Base-by-base conservation (phyloP, 352 stramenopile genomes). In the Peronospora destructor region DNA sequence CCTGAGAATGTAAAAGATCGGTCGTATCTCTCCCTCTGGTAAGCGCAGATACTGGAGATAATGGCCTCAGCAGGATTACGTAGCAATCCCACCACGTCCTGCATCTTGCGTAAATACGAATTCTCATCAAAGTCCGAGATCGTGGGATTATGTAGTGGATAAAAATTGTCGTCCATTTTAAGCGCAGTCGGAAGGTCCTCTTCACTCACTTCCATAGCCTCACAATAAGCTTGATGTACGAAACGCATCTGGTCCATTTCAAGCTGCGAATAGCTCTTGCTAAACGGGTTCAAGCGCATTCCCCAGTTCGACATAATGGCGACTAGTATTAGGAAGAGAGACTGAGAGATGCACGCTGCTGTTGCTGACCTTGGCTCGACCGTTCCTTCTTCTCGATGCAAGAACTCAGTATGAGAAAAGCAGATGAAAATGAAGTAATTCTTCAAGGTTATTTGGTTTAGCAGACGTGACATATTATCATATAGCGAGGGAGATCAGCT, bases 31-130 rank as follows among this genome's bases (percentile, higher is more conserved):
- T 91, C 81, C 19, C 71, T 61, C 53, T 92, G 81, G 49, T 92
- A 92, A 1, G 81, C 81, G 50, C 81, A 92, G 45, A 90, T 92
- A 19, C 72, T 84, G 10, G 78, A 89, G 68, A 92, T 92, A 55
- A 92, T 90, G 21, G 76, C 81, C 47, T 92, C 81, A 0, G 81
- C 78, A 0, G 81, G 78, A 61, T 90, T 90, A 2, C 80, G 69
- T 49, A 92, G 63, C 38, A 92, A 45, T 0, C 81, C 81, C 6
- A 88, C 75, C 16, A 86, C 78, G 62, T 90, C 78, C 61, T 89
- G 78, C 78, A 92, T 92, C 71, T 90, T 92, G 49, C 81, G 78
- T 51, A 92, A 68, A 61, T 88, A 92, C 56, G 81, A 87, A 53
- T 92, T 84, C 60, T 92, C 78, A 57, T 90, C 78, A 56, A 92